These are phyloP conservation scores for Psophocarpus tetragonolobus DNA, from an alignment of 306 rosid species.

Conservation along the genomic window DNA sequence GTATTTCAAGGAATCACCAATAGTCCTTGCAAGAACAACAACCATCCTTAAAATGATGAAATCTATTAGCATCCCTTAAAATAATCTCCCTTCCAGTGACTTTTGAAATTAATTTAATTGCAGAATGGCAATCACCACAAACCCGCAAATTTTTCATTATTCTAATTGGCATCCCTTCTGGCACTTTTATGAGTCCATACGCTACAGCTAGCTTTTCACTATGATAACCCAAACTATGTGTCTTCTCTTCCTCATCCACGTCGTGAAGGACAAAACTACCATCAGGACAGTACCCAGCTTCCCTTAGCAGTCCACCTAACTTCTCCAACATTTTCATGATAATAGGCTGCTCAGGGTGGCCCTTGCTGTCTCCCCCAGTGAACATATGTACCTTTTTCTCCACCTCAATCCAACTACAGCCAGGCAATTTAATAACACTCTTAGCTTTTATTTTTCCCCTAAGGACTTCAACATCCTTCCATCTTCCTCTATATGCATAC, in stretches of 20 bases:
- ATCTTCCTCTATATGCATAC: slow-evolving; percentile 62
- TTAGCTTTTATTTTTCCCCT: slow-evolving; percentile 51
- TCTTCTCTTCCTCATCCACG: slow-evolving; percentile 81
- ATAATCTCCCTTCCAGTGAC: slow-evolving; percentile 73
- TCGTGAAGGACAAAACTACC: slow-evolving; percentile 74
- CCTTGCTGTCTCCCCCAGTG: slow-evolving; percentile 59
- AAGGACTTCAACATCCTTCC: slow-evolving; percentile 59
- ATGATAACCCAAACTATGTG: slow-evolving; percentile 62
- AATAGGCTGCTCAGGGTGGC: slow-evolving; percentile 63
- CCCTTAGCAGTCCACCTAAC: slow-evolving; percentile 58
- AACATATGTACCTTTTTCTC: slow-evolving; percentile 67
- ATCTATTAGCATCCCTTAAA: slow-evolving; percentile 74
- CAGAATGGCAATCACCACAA: slow-evolving; percentile 80
- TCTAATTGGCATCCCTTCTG: slow-evolving; percentile 59
- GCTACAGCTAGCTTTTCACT: slow-evolving; percentile 78
- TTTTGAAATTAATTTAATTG: slow-evolving; percentile 69
- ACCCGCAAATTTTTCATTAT: slow-evolving; percentile 81
- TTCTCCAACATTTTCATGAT: slow-evolving; percentile 58
- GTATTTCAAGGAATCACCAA: slow-evolving; percentile 51
- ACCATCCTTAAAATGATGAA: slow-evolving; percentile 78
- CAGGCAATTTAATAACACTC: slow-evolving; percentile 67
- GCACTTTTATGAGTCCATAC: slow-evolving; percentile 70
- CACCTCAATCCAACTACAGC: slow-evolving; percentile 77
- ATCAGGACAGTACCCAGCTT: slow-evolving; percentile 77
- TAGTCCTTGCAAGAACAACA: slow-evolving; percentile 71